phyloP scores from a whole-genome alignment of 176 grass and related monocot species.

The Chrysopogon serrulatus region DNA sequence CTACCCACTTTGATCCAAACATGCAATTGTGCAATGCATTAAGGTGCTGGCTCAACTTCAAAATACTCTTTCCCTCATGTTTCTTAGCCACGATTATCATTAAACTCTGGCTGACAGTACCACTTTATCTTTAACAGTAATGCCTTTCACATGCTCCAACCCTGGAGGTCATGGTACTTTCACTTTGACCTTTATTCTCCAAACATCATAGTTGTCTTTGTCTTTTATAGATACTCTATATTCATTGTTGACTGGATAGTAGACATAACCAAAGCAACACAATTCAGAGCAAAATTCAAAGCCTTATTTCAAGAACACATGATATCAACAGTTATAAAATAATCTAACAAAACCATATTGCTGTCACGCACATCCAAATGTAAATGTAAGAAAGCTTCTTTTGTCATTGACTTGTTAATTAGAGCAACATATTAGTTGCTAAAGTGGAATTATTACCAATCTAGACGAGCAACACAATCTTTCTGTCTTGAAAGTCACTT shows the following conservation, averaged over 20 bases:
- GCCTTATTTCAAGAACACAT: slow-evolving; percentile 17
- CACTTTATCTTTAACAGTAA: slow-evolving; percentile 49
- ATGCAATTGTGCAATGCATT: slow-evolving; percentile 50
- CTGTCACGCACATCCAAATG: neutral
- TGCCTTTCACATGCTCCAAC: slow-evolving; percentile 57
- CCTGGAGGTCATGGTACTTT: slow-evolving; percentile 53
- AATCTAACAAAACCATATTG: slow-evolving; percentile 13
- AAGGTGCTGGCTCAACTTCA: slow-evolving; percentile 47
- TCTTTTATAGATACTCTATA: slow-evolving; percentile 53
- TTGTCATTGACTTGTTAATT: no score
- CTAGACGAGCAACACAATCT: slow-evolving; percentile 13
- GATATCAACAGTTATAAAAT: slow-evolving; percentile 19
- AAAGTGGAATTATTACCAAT: slow-evolving; percentile 34
- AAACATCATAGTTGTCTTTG: slow-evolving; percentile 67
- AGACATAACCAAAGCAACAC: slow-evolving; percentile 57
- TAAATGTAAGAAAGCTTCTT: neutral
- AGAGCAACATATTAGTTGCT: neutral
- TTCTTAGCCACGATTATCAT: slow-evolving; percentile 79
- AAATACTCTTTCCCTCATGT: slow-evolving; percentile 55
- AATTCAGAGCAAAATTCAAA: slow-evolving; percentile 52
- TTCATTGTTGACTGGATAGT: slow-evolving; percentile 85
- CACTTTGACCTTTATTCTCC: slow-evolving; percentile 56
- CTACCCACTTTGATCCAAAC: slow-evolving; percentile 59
- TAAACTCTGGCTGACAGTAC: slow-evolving; percentile 38
- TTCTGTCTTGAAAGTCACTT: slow-evolving; percentile 6